Evolutionary conservation across 495 filamentous ascomycete species (phyloP).

Genomic region (Trichocladium uniseriatum): DNA sequence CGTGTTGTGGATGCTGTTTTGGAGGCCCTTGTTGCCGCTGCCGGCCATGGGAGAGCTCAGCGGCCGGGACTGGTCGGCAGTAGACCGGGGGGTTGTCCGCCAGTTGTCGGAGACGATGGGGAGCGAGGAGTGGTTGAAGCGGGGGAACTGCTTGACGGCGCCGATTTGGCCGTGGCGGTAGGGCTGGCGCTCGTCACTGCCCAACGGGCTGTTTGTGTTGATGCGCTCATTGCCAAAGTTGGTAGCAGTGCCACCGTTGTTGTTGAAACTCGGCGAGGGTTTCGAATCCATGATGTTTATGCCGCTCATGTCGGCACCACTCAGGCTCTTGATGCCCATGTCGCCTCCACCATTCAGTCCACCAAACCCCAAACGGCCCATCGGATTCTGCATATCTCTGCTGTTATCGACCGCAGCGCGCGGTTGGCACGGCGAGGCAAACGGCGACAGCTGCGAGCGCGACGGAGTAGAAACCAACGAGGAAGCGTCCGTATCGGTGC

Average conservation of each 20-base stretch:
- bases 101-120: conserved; percentile 8
- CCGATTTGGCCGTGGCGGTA: conserved; percentile 1
- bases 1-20: not conserved
- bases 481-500: not conserved
- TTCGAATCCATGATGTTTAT: not conserved
- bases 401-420: not conserved
- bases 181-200: not conserved
- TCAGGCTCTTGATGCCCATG: no score
- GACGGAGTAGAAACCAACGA: not conserved
- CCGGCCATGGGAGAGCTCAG: not conserved
- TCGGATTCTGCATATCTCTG: not conserved
- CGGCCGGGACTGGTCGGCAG: not conserved
- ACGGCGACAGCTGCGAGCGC: not conserved
- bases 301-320: no score
- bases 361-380: not conserved
- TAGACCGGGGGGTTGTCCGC: not conserved
- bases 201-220: not conserved
- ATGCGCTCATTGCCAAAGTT: not conserved
- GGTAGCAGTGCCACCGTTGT: no score
- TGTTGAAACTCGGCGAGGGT: no score
- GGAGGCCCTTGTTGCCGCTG: not conserved
- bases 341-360: not conserved
- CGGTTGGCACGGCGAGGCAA: not conserved
- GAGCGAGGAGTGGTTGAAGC: conserved; percentile 3
- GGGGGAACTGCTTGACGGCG: not conserved